Conservation (phyloP, 495 filamentous ascomycete species). For the Talaromyces trachyspermus region DNA sequence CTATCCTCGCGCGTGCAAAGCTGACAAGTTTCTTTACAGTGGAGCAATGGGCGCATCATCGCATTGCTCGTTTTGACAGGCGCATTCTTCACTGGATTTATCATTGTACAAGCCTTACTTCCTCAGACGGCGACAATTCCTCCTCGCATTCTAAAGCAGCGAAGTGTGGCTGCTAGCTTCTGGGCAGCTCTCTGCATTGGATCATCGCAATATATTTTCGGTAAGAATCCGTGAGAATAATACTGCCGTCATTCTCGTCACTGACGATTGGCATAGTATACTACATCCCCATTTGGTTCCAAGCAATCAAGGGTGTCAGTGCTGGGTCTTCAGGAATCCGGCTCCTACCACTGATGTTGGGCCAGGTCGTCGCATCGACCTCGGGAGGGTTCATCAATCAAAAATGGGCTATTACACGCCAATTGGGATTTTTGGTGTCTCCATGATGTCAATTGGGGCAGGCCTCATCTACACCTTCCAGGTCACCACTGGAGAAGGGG, state of each 20-base stretch:
- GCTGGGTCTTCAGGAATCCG: conserved; percentile 22
- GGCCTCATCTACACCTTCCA: conserved; percentile 27
- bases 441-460: conserved; percentile 24
- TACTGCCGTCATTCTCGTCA: neutral
- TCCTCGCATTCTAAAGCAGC: conserved; percentile 23
- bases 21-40: conserved; percentile 8
- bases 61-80: conserved; percentile 23
- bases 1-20: neutral
- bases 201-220: neutral
- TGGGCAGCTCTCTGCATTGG: conserved; percentile 9
- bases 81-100: conserved; percentile 16
- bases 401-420: conserved; percentile 35
- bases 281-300: conserved; percentile 28
- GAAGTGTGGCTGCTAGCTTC: conserved; percentile 12
- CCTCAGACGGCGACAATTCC: conserved; percentile 27
- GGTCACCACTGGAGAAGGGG: conserved; percentile 13
- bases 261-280: conserved; percentile 18
- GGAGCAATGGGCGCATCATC: conserved; percentile 28
- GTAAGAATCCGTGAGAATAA: neutral
- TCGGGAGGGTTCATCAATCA: conserved; percentile 15
- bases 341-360: conserved; percentile 23
- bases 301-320: conserved; percentile 21
- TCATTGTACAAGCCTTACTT: conserved; percentile 17
- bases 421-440: conserved; percentile 20
- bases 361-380: conserved; percentile 14